Evolutionary conservation across 2,329 filamentous ascomycete genomes (phyloP), one percentile per base, ranked within the genome.

Genomic region (Ophiostoma himal-ulmi): DNA sequence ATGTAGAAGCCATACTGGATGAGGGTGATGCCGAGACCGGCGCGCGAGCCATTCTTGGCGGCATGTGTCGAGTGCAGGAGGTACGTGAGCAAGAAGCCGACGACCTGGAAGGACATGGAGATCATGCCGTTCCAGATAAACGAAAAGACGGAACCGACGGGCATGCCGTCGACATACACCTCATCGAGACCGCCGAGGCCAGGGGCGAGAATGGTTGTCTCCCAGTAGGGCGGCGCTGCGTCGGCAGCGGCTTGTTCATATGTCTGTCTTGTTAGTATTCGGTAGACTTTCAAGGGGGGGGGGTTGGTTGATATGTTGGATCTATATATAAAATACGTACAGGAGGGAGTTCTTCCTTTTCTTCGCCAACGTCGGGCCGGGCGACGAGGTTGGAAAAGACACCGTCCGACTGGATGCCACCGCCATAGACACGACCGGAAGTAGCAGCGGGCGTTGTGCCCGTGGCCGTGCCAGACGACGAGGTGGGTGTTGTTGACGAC

Each of bases 161-260:
- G 93, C 77, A 99, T 90, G 76, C 95, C 95, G 78, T 99, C 95
- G 71, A 99, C 91, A 77, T 95, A 99, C 67, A 99, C 94, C 79
- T 99, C 95, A 77, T 98, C 94, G 54, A 89, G 88, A n/a, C 91
- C 91, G 69, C 91, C 91, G 74, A 95, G 88, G 70, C 94, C 95
- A 0, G 95, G 95, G 0, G 94, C 94, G 68, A 99, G 86, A 74
- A 99, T 97, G 0, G 95, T 98, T 6, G 95, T 99, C 83, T 99
- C 95, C 95, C 95, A 99, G 81, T 99, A 99, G 0, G 95, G 95
- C 0, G 95, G 95, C 67, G 95, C 95, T 34, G 93, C 91, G 79
- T 99, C 95, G 60, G 94, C 94, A 3, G 95, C 95, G 20, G 95
- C 95, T 87, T 98, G 94, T 84, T 99, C 95, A 79, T 99, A 99